Conservation (phyloP, 805 yeast species). For the Jamesozyma spencerorum region DNA sequence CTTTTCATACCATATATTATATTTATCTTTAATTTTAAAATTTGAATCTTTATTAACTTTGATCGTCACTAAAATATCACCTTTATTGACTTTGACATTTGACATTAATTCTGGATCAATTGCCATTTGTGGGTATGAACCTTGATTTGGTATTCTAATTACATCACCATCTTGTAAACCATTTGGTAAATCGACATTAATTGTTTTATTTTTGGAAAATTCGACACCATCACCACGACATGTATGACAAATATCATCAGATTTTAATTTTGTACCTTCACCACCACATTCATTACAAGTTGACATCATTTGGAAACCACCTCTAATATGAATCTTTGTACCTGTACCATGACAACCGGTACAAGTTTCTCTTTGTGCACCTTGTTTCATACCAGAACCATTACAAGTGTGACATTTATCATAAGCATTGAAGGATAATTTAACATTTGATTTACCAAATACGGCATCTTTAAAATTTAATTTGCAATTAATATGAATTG, state of each 20-base stretch:
- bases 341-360: constrained; percentile 89
- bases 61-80: constrained; percentile 80
- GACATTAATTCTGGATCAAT: constrained; percentile 41
- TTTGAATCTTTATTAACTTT: constrained; percentile 65
- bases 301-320: constrained; percentile 95
- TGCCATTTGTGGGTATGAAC: constrained; percentile 78
- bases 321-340: constrained; percentile 71
- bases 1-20: constrained; percentile 52
- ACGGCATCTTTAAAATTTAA: constrained; percentile 80
- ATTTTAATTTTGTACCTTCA: constrained; percentile 67
- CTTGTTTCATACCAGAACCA: constrained; percentile 78
- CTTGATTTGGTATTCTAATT: constrained; percentile 76
- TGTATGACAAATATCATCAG: constrained; percentile 57
- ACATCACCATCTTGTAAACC: constrained; percentile 85
- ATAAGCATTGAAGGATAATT: constrained; percentile 61
- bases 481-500: constrained; percentile 68
- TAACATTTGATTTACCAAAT: constrained; percentile 57
- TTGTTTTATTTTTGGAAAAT: constrained; percentile 49
- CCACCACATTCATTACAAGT: constrained; percentile 87
- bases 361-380: constrained; percentile 66
- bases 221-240: constrained; percentile 90
- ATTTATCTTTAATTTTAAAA: constrained; percentile 55
- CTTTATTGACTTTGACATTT: constrained; percentile 60
- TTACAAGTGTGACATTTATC: constrained; percentile 72
- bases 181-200: constrained; percentile 76